These are phyloP conservation scores for Crithidia expoeki DNA, from an alignment of 208 protist species.

Conservation along the genomic window DNA sequence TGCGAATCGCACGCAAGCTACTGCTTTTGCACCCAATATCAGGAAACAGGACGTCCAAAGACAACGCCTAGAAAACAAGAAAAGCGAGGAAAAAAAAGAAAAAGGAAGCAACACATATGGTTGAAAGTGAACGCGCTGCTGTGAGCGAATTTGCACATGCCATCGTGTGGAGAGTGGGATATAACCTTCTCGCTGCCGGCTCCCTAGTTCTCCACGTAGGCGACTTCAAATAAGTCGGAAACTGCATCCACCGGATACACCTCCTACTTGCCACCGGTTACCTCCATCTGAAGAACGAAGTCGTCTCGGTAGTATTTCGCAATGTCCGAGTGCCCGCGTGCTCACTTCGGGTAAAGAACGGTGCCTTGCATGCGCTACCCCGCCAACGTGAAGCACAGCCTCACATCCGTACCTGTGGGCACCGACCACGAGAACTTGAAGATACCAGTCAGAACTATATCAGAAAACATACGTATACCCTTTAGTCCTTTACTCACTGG, in stretches of 20 bases:
- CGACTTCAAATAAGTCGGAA: constrained; percentile 9
- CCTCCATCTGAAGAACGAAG: constrained; percentile 12
- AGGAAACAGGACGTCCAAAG: no score
- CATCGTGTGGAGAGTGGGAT: constrained; percentile 11
- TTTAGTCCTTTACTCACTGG: constrained; percentile 10
- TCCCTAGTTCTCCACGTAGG: constrained; percentile 18
- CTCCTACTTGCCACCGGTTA: constrained; percentile 12
- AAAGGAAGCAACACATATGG: background rate
- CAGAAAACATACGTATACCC: constrained; percentile 2
- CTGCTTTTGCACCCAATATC: background rate
- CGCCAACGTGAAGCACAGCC: constrained; percentile 15
- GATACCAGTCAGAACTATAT: constrained; percentile 6
- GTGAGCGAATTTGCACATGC: constrained; percentile 12
- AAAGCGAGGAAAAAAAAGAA: background rate
- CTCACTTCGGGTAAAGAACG: constrained; percentile 14
- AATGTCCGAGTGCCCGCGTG: constrained; percentile 1
- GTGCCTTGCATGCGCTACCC: constrained; percentile 14
- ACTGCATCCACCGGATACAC: constrained; percentile 7
- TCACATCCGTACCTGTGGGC: constrained; percentile 15
- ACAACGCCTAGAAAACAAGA: background rate
- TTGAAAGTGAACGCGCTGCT: constrained; percentile 11
- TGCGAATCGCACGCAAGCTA: background rate
- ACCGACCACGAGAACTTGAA: constrained; percentile 18
- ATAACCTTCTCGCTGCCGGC: constrained; percentile 18
- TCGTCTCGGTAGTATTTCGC: constrained; percentile 11